Evolutionary conservation across 208 protist species (phyloP), one percentile per base, ranked within the genome.

Genomic region (Leishmania major): DNA sequence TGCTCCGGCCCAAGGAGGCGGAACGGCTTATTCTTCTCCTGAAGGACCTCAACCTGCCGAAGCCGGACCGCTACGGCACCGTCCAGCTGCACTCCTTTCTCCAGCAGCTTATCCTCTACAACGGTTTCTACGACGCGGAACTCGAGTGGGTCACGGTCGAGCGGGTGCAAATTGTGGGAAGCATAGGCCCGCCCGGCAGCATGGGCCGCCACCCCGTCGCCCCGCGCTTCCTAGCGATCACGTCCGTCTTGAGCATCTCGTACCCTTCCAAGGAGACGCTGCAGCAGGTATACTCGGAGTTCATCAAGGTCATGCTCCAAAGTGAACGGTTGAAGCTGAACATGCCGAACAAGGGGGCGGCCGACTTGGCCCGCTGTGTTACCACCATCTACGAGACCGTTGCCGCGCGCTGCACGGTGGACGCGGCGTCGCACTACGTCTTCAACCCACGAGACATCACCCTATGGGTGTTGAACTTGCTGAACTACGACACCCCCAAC

Each of bases 401-500:
- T 47, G 67, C 87, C 31, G 83, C 85, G n/a, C 90, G 93, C 55
- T 99, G 96, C 86, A 98, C 97, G 17, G 93, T 98, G 0, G 98
- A 99, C 86, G 90, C 97, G 31, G 92, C 97, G 40, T 96, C 97
- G 31, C 99, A 99, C 86, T 99, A 99, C 92, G 88, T 99, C 78
- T 99, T 99, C 86, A 99, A 98, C 66, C 99, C 99, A 37, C 98
- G 98, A 77, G 98, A 99, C 80, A 84, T 99, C 28, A 99, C 98
- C 35, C 90, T 89, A 80, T 99, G 98, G 98, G 92, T 94, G 25
- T 79, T 98, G 57, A 96, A 97, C 73, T 81, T 99, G 79, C 86
- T 98, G 35, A 91, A 97, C 78, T 99, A 99, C 91, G 89, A 95
- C 80, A 80, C 95, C 17, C 80, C 95, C 0, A 91, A 97, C 64